Base-by-base conservation (phyloP, 208 protist species). In the Trypanosoma brucei region DNA sequence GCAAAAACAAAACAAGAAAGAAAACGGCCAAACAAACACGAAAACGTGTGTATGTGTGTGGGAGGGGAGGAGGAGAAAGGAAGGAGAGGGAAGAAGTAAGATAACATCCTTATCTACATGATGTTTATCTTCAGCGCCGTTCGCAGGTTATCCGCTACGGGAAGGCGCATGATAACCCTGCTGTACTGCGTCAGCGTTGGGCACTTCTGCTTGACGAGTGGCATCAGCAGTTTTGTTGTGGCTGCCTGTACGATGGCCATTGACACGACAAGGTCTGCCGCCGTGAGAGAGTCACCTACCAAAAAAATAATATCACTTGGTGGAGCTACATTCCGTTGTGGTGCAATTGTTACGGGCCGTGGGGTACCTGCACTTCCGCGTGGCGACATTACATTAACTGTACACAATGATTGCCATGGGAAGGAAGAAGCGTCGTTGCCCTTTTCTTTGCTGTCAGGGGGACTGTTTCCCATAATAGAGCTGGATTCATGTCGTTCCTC, bases 281-380 rank as follows among this genome's bases (percentile, higher is more conserved):
- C 84, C 5, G 84, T 91, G 62, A 91, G 76, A 3, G 80, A 87
- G 59, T 88, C 77, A 0, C 81, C 79, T 0, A 91, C 84, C 14
- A 91, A 68, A 66, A 91, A 91, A 35, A 63, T 76, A 66, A 55
- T 82, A 52, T 56, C 81, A 62, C 62, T 77, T 44, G 38, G 30
- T 0, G 68, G 52, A n/a, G 65, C 44, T 39, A 46, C 60, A 48
- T 64, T 82, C 11, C 55, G 49, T 22, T 69, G 72, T 22, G 70
- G 66, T 2, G 68, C 69, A 11, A 60, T 33, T 2, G 34, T 50
- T n/a, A 60, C 57, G 59, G 31, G 4, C 22, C 67, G 60, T 34
- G 65, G 61, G 0, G 60, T 59, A 6, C 37, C 13, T n/a, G 9
- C n/a, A 11, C 44, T 42, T 5, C n/a, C 22, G 0, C 59, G 57